Percentiles rank a stretch among this genome's conserved stretches.
phyloP scores from a whole-genome alignment of 2,329 filamentous ascomycete genomes.

The Cadophora luteo-olivacea region DNA sequence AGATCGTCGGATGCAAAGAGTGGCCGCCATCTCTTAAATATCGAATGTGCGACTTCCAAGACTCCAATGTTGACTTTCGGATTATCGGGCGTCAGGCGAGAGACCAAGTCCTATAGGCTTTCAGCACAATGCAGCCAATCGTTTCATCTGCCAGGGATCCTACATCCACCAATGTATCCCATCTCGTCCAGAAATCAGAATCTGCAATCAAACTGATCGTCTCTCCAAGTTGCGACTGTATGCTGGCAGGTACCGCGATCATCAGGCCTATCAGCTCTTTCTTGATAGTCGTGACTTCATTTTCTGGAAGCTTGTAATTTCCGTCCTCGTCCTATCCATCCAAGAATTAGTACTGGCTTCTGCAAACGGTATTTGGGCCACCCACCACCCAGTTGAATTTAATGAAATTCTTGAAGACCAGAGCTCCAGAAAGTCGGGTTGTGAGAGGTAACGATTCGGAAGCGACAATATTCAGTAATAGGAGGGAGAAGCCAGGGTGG shows the following conservation, averaged over 20 bases:
- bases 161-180: conserved; percentile 93
- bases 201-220: conserved; percentile 97
- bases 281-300: conserved; percentile 92
- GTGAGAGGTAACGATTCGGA: conserved; percentile 74
- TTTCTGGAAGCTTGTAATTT: conserved; percentile 82
- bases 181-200: conserved; percentile 94
- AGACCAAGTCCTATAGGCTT: conserved; percentile 76
- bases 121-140: conserved; percentile 23
- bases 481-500: conserved; percentile 87
- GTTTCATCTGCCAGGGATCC: conserved; percentile 34
- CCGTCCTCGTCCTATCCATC: conserved; percentile 81
- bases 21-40: conserved; percentile 95
- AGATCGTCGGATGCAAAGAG: conserved; percentile 92
- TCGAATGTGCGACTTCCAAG: conserved; percentile 95
- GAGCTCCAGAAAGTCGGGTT: conserved; percentile 83
- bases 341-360: conserved; percentile 30
- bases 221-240: conserved; percentile 94
- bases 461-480: conserved; percentile 88
- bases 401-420: conserved; percentile 99
- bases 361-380: conserved; percentile 5
- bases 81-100: conserved; percentile 81
- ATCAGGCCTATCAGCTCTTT: conserved; percentile 94
- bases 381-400: conserved; percentile 86
- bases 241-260: conserved; percentile 85
- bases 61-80: conserved; percentile 90